phyloP scores from a whole-genome alignment of 75 land plant species.

The Azolla pinnata region DNA sequence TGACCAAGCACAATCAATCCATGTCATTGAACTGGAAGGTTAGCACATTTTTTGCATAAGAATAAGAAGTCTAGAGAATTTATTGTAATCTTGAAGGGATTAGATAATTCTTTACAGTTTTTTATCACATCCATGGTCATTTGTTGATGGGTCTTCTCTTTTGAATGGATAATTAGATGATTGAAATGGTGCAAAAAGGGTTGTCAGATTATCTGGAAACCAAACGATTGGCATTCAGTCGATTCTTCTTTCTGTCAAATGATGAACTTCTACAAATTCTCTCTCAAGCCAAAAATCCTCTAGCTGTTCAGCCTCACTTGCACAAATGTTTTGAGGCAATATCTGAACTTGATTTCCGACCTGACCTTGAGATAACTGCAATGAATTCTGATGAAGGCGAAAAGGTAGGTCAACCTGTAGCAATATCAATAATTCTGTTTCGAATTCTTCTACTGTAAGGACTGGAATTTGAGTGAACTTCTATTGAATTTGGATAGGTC shows the following conservation, averaged over 20 bases:
- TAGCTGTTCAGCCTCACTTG: conserved; percentile 37
- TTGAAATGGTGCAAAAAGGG: conserved; percentile 35
- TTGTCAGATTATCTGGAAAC: conserved; percentile 33
- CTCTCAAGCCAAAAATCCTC: conserved; percentile 34
- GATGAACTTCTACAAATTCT: conserved; percentile 36
- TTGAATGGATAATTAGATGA: conserved; percentile 17
- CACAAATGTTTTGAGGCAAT: conserved; percentile 39
- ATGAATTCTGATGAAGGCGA: conserved; percentile 37
- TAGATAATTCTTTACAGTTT: too few relatives aligned
- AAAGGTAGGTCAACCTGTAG: conserved; percentile 16
- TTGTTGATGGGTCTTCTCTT: too few relatives aligned
- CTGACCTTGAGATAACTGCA: conserved; percentile 21
- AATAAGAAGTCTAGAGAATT: too few relatives aligned
- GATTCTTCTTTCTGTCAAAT: conserved; percentile 33
- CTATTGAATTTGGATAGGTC: conserved; percentile 8
- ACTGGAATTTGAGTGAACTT: neutral
- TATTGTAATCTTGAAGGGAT: too few relatives aligned
- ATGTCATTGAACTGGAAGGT: neutral
- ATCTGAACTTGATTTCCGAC: conserved; percentile 20
- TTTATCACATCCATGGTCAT: too few relatives aligned
- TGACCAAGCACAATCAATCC: too few relatives aligned
- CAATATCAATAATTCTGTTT: too few relatives aligned
- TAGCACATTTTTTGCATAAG: too few relatives aligned
- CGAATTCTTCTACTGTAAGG: too few relatives aligned
- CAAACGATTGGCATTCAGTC: conserved; percentile 30